These are phyloP conservation scores for Pulveroboletus sp. DNA, from an alignment of 768 basidiomycete genomes.

Conservation along the genomic window DNA sequence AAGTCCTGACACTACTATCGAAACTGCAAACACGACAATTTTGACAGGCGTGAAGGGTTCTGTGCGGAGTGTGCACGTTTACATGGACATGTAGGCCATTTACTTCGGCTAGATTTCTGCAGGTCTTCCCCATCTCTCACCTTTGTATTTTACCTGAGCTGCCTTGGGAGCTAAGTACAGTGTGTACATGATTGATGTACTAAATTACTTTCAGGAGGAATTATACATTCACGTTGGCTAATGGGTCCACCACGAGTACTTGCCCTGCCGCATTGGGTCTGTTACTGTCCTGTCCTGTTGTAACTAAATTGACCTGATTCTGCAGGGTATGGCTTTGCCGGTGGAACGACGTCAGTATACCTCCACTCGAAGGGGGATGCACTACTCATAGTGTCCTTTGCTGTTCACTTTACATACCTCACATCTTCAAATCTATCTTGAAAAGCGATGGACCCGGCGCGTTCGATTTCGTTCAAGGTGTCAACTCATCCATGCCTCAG, in stretches of 20 bases:
- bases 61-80: constrained; percentile 66
- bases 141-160: not conserved
- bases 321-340: constrained; percentile 69
- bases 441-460: constrained; percentile 65
- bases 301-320: not conserved
- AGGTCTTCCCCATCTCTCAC: not conserved
- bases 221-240: constrained; percentile 57
- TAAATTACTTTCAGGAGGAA: constrained; percentile 42
- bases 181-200: not conserved
- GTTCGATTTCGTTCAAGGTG: constrained; percentile 74
- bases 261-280: constrained; percentile 77
- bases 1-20: constrained; percentile 15
- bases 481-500: constrained; percentile 56
- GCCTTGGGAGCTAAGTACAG: not conserved
- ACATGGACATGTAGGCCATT: constrained; percentile 60
- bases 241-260: constrained; percentile 63
- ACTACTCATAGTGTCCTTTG: not conserved
- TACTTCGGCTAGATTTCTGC: not conserved
- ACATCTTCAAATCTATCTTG: not conserved
- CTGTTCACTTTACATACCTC: not conserved
- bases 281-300: constrained; percentile 15
- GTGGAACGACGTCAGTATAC: constrained; percentile 70
- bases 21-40: constrained; percentile 14
- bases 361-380: not conserved
- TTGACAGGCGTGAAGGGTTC: constrained; percentile 50